These are phyloP conservation scores for Tolypocladium paradoxum DNA, from an alignment of 2,329 filamentous ascomycete genomes.

Conservation along the genomic window DNA sequence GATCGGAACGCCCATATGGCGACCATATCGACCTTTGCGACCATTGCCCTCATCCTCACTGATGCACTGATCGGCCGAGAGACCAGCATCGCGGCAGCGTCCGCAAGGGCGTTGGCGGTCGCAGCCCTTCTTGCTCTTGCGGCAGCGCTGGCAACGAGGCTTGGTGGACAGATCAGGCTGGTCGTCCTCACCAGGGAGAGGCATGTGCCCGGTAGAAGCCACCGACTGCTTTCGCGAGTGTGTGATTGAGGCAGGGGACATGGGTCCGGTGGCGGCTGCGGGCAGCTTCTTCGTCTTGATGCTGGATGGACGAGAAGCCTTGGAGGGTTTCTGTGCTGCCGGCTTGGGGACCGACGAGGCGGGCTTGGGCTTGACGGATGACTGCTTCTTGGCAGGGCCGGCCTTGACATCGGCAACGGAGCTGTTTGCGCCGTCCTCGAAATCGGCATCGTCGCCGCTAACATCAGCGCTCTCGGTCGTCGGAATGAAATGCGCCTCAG, in stretches of 20 bases:
- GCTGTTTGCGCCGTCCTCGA: conserved; percentile 21
- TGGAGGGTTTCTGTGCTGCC: conserved; percentile 28
- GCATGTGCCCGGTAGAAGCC: conserved; percentile 41
- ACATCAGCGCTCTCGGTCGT: conserved; percentile 36
- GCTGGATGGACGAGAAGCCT: conserved; percentile 27
- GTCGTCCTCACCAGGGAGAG: conserved; percentile 64
- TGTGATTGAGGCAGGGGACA: conserved; percentile 57
- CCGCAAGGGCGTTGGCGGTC: conserved; percentile 93
- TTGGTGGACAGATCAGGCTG: conserved; percentile 89
- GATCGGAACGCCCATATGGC: conserved; percentile 58
- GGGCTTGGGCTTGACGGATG: conserved; percentile 29
- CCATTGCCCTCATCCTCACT: conserved; percentile 98
- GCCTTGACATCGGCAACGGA: conserved; percentile 27
- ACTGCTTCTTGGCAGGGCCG: conserved; percentile 26
- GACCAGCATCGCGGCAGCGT: conserved; percentile 89
- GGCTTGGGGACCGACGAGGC: conserved; percentile 20
- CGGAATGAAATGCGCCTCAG: conserved; percentile 41
- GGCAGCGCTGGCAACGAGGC: conserved; percentile 92
- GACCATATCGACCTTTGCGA: conserved; percentile 82
- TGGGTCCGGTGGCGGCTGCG: conserved; percentile 30
- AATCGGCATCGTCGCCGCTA: conserved; percentile 23
- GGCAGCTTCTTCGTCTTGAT: conserved; percentile 43
- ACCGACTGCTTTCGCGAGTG: conserved; percentile 68
- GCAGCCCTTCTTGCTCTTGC: conserved; percentile 99
- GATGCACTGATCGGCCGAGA: conserved; percentile 85